phyloP scores from a whole-genome alignment of 2,329 filamentous ascomycete genomes.

The Lachnellula suecica region DNA sequence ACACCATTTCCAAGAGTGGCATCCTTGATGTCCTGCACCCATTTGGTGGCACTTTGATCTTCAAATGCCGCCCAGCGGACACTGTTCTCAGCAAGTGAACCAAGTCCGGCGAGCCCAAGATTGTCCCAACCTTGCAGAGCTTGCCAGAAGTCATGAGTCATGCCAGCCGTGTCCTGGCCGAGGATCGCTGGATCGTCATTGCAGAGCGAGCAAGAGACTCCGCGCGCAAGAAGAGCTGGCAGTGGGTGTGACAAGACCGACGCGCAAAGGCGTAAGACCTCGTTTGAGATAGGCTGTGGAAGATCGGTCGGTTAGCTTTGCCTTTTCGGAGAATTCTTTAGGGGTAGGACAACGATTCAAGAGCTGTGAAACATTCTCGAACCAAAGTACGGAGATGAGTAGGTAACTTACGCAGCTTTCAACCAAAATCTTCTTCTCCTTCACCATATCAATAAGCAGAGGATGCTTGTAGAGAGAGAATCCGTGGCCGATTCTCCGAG shows the following conservation, averaged over 20 bases:
- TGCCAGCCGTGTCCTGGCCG: slow-evolving; percentile 76
- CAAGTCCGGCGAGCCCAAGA: slow-evolving; percentile 82
- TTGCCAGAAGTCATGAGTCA: slow-evolving; percentile 95
- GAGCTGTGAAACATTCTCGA: no score
- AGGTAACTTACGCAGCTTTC: no score
- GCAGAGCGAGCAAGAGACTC: slow-evolving; percentile 79
- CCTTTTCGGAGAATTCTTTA: no score
- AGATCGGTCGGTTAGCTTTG: no score
- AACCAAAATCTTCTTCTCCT: slow-evolving; percentile 82
- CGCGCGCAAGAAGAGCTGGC: slow-evolving; percentile 79
- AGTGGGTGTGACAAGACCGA: slow-evolving; percentile 78
- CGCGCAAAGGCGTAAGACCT: slow-evolving; percentile 76
- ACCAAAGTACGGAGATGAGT: no score
- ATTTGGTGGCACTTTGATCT: slow-evolving; percentile 69
- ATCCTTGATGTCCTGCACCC: slow-evolving; percentile 70
- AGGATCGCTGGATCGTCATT: slow-evolving; percentile 92
- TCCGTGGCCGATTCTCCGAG: slow-evolving; percentile 84
- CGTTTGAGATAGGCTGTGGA: slow-evolving; percentile 91
- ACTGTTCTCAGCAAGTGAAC: slow-evolving; percentile 87
- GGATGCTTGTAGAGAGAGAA: slow-evolving; percentile 92
- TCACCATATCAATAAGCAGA: slow-evolving; percentile 82
- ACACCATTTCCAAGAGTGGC: slow-evolving; percentile 70
- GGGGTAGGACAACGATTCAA: no score
- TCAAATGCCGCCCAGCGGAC: slow-evolving; percentile 88
- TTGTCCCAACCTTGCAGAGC: slow-evolving; percentile 90